Percentiles rank a stretch among this genome's conserved stretches.
Conservation (phyloP, 768 basidiomycete species). For the Lentinula guzmanii region DNA sequence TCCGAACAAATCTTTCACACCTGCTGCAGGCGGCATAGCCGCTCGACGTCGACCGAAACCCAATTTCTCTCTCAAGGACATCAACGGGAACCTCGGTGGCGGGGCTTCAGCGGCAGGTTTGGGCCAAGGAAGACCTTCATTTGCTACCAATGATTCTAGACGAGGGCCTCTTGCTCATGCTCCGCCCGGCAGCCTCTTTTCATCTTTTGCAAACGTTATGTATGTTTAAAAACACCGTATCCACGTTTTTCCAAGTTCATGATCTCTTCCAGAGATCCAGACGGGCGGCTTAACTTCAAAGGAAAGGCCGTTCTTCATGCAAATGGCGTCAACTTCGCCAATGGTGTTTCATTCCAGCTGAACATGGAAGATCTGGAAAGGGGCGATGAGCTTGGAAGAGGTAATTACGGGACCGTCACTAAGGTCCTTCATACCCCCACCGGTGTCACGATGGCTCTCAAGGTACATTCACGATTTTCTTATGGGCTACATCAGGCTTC, state of each 20-base stretch:
- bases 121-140: constrained; percentile 58
- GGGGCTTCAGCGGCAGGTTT: constrained; percentile 63
- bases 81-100: constrained; percentile 42
- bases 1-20: constrained; percentile 11
- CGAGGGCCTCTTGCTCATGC: constrained; percentile 45
- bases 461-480: constrained; percentile 48
- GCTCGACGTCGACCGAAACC: constrained; percentile 46
- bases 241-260: constrained; percentile 6
- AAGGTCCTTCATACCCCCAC: constrained; percentile 92
- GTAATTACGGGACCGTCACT: constrained; percentile 97
- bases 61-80: constrained; percentile 57
- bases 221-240: constrained; percentile 35
- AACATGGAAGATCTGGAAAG: constrained; percentile 92
- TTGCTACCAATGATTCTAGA: constrained; percentile 32
- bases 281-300: constrained; percentile 89
- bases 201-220: constrained; percentile 93
- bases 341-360: constrained; percentile 86
- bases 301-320: constrained; percentile 93
- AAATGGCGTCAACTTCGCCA: constrained; percentile 78
- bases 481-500: not conserved
- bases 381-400: constrained; percentile 89
- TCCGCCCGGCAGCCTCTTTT: constrained; percentile 49
- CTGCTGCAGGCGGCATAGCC: constrained; percentile 27
- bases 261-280: constrained; percentile 67
- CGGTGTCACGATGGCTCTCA: constrained; percentile 98